These are phyloP conservation scores for Irineochytrium annulatum DNA, from an alignment of 192 early-diverging fungal species.

Conservation along the genomic window DNA sequence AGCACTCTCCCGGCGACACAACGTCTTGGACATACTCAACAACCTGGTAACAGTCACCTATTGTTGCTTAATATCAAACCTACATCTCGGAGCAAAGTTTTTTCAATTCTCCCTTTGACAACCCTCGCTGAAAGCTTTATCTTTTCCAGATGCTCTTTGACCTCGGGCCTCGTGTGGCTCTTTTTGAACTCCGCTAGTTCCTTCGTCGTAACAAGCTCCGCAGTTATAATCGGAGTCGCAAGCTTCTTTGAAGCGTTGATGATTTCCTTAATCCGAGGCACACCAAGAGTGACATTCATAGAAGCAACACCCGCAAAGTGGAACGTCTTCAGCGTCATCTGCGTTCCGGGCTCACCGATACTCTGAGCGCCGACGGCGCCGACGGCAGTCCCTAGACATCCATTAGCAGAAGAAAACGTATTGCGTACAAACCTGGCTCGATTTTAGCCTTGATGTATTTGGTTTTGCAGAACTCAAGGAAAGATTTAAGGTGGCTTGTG, in stretches of 20 bases:
- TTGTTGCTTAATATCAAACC: conserved; percentile 11
- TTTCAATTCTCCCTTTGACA: conserved; percentile 95
- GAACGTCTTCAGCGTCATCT: conserved; percentile 99
- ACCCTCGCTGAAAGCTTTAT: conserved; percentile 74
- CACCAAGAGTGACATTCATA: conserved; percentile 99
- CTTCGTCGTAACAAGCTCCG: conserved; percentile 56
- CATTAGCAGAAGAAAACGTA: background rate
- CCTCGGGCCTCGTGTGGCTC: conserved; percentile 13
- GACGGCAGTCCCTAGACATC: conserved; percentile 68
- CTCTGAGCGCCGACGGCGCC: conserved; percentile 96
- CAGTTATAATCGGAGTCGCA: conserved; percentile 85
- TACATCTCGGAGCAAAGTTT: conserved; percentile 80
- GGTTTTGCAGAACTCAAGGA: conserved; percentile 69
- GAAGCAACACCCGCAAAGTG: conserved; percentile 99
- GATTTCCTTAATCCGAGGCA: conserved; percentile 99
- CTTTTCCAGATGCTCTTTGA: conserved; percentile 3
- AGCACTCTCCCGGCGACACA: conserved; percentile 68
- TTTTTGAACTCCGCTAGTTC: conserved; percentile 44
- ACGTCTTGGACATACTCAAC: conserved; percentile 93
- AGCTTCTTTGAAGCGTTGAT: conserved; percentile 98
- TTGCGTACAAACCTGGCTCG: conserved; percentile 69
- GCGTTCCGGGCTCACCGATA: conserved; percentile 98
- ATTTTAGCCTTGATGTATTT: conserved; percentile 90
- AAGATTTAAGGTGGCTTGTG: conserved; percentile 63
- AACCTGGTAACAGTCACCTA: conserved; percentile 43